Conservation (phyloP, 2,329 filamentous ascomycete species). For the Talaromyces piceae region DNA sequence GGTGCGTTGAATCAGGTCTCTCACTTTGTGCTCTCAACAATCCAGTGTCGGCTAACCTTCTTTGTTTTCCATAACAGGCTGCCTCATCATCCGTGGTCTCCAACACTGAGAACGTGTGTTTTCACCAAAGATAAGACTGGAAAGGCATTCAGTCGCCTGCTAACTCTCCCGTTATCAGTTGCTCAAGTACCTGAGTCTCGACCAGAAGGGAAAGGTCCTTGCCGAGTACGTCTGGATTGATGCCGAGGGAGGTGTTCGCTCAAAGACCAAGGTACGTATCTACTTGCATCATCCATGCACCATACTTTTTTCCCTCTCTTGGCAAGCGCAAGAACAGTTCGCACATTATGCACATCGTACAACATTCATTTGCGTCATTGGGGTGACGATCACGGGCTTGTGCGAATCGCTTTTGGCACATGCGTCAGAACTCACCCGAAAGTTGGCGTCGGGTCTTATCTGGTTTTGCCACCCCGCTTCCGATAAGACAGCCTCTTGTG, state of each 20-base stretch:
- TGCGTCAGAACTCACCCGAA: background rate
- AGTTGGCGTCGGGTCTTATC: background rate
- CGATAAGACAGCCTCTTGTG: background rate
- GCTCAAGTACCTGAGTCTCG: slow-evolving; percentile 82
- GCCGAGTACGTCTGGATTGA: slow-evolving; percentile 98
- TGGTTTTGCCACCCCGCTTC: background rate
- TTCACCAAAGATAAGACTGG: background rate
- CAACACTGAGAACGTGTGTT: slow-evolving; percentile 36
- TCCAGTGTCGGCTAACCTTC: background rate
- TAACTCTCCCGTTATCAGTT: slow-evolving; percentile 49
- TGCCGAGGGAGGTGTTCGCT: slow-evolving; percentile 71
- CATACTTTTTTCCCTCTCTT: no score
- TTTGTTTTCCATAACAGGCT: slow-evolving; percentile 17
- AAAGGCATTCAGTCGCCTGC: background rate
- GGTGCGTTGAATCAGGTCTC: no score
- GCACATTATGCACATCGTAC: background rate
- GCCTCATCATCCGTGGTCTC: slow-evolving; percentile 23
- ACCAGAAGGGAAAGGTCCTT: slow-evolving; percentile 81
- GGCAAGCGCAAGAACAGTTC: background rate
- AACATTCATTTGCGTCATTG: background rate
- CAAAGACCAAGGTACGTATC: slow-evolving; percentile 76
- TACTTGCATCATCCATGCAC: background rate
- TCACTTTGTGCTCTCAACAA: background rate
- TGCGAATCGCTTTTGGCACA: background rate
- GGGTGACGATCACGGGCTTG: background rate